Percentiles rank a stretch among this genome's conserved stretches.
These are phyloP conservation scores for Paramecium sexaurelia DNA, from an alignment of 73 alveolate genomes.

Conservation along the genomic window DNA sequence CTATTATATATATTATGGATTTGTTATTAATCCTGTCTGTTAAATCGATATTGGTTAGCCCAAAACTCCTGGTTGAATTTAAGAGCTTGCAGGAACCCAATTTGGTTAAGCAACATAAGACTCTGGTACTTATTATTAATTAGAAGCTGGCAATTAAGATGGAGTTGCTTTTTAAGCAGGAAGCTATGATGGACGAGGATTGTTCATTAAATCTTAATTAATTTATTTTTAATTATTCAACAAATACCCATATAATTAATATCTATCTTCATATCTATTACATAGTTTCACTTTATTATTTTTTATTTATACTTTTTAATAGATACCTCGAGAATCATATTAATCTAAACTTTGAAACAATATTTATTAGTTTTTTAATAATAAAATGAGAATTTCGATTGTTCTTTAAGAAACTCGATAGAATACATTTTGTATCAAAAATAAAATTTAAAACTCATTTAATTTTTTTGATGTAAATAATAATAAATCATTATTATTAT, in stretches of 20 bases:
- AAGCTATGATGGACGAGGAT: constrained; percentile 38
- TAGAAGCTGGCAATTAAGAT: neutral
- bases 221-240: constrained; percentile 11
- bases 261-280: neutral
- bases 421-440: no score
- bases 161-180: neutral
- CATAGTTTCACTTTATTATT: no score
- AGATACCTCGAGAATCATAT: no score
- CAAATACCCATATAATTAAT: neutral
- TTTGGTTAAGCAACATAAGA: neutral
- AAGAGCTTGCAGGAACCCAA: constrained; percentile 38
- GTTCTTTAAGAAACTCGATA: no score
- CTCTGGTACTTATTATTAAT: neutral
- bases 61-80: neutral
- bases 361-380: no score
- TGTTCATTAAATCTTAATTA: constrained; percentile 12
- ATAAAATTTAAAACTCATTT: no score
- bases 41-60: neutral
- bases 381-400: no score
- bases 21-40: constrained; percentile 6
- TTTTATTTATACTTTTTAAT: no score
- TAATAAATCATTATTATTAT: neutral
- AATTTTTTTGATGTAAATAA: no score
- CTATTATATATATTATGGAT: neutral
- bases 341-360: no score